phyloP scores from a whole-genome alignment of 805 yeast species.

The Kuraishia capsulata region DNA sequence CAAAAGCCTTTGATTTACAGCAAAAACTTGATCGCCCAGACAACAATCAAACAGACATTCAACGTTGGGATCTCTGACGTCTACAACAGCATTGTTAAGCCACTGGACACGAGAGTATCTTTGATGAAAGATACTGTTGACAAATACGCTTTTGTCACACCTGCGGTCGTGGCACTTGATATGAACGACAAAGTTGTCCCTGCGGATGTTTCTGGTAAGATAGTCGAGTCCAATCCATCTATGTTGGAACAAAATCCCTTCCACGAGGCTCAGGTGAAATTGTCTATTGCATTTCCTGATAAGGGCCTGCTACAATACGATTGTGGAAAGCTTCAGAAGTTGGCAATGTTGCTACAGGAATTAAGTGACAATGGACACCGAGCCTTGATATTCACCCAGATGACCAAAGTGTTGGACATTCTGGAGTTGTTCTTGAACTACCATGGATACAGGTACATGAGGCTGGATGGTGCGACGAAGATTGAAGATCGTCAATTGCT shows the following conservation, averaged over 20 bases:
- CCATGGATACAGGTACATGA: constrained; percentile 89
- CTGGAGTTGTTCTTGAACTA: constrained; percentile 88
- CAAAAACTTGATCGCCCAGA: constrained; percentile 35
- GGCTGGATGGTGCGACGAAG: constrained; percentile 95
- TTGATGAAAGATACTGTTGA: constrained; percentile 46
- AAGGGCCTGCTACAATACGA: constrained; percentile 87
- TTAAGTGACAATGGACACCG: constrained; percentile 84
- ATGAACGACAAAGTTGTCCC: constrained; percentile 47
- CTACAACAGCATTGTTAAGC: constrained; percentile 27
- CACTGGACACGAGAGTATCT: constrained; percentile 29
- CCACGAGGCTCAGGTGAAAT: constrained; percentile 76
- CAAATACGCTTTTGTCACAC: constrained; percentile 80
- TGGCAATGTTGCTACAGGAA: constrained; percentile 67
- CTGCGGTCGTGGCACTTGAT: constrained; percentile 73
- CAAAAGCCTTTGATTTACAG: constrained; percentile 63
- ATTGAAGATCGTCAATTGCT: constrained; percentile 93
- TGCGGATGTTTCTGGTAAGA: constrained; percentile 17
- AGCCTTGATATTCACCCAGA: constrained; percentile 92
- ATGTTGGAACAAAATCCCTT: constrained; percentile 36
- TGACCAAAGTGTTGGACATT: constrained; percentile 94
- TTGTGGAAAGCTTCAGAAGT: constrained; percentile 90
- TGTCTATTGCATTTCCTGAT: constrained; percentile 94
- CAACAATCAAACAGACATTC: constrained; percentile 18
- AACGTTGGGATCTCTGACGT: constrained; percentile 10
- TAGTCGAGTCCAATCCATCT: constrained; percentile 19